Base-by-base conservation (phyloP, 306 rosid species). In the Hippophae rhamnoides region DNA sequence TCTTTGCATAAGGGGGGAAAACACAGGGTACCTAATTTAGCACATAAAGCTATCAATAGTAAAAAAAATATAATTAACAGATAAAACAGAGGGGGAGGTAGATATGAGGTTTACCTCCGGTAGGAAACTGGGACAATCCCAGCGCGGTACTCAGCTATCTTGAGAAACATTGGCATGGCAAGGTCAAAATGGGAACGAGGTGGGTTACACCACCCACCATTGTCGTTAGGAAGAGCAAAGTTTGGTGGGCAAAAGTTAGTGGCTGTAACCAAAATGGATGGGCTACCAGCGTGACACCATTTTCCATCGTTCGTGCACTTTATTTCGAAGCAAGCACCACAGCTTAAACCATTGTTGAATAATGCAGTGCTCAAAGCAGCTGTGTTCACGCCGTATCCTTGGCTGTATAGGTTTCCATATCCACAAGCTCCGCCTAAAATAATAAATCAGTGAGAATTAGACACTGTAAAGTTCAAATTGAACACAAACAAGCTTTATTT, bases 141-240 rank as follows among this genome's bases (percentile, higher is more conserved):
- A 54, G 98, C 96, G 1, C 95, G 87, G 83, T 92, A 92, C 76
- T 92, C 89, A 1, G 98, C 98, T 25, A 92, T 87, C 76, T 85
- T 87, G 43, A 92, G 96, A 69, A 92, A 92, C 98, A 92, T 83
- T 38, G 98, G 98, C 98, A 92, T 92, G 82, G 98, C 98, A 5
- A 92, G 96, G 71, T 92, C 98, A 44, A 92, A 92, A 72, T 92
- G 98, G 2, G 92, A 81, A 6, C 98, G 83, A 7, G 98, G 98
- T 47, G 98, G 98, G 86, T 92, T 92, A 62, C 98, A 92, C 98
- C 98, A 92, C 0, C 98, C 98, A 12, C 98, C 98, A 62, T 92
- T 83, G 82, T 92, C 98, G 66, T 74, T 92, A 0, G 98, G 88
- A 25, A 78, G 96, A 7, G 98, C 98, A 18, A 41, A 92, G 71